Evolutionary conservation across 2,329 filamentous ascomycete species (phyloP).

Genomic region (Phialophora chinensis): DNA sequence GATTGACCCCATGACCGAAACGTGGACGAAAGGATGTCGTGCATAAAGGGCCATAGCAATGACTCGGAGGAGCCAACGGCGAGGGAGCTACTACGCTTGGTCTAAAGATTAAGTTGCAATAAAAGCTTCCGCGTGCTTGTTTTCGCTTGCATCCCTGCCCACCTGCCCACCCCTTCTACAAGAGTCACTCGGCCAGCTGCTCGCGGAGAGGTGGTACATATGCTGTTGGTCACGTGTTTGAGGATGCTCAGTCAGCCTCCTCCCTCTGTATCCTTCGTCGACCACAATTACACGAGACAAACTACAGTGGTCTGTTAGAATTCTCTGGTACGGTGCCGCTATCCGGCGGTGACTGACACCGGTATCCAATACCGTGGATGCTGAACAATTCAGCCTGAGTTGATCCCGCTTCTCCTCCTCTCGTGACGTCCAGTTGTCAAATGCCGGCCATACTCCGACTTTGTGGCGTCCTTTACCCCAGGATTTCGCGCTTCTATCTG

Average conservation of each 20-base stretch:
- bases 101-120: background rate
- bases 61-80: background rate
- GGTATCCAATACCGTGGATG: conserved; percentile 7
- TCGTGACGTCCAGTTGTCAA: conserved; percentile 6
- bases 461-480: conserved; percentile 12
- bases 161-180: background rate
- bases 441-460: conserved; percentile 16
- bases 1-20: background rate
- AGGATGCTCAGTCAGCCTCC: background rate
- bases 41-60: background rate
- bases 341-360: conserved; percentile 1
- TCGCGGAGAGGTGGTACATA: background rate
- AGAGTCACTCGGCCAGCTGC: background rate
- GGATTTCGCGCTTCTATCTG: conserved; percentile 9
- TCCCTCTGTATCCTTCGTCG: background rate
- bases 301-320: background rate
- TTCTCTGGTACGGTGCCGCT: conserved; percentile 2
- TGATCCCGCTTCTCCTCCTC: conserved; percentile 3
- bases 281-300: background rate
- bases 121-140: background rate
- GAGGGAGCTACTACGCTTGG: background rate
- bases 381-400: conserved; percentile 16
- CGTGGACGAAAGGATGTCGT: background rate
- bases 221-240: background rate
- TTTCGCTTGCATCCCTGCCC: background rate